Conservation (phyloP, 1,139 yeast species). For the Kurtzmaniella natalensis region DNA sequence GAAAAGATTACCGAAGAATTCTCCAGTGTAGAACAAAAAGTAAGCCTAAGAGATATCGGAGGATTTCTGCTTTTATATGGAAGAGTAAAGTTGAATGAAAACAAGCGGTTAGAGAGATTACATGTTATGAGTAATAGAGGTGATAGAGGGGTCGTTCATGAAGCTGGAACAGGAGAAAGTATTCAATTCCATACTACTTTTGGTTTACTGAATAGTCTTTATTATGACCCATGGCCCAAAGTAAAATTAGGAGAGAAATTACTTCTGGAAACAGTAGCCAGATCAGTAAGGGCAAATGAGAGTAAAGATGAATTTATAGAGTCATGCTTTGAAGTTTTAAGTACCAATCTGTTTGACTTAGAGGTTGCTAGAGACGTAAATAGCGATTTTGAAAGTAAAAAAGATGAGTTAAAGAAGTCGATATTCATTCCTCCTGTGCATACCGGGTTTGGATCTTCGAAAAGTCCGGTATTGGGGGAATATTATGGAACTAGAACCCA, state of each 20-base stretch:
- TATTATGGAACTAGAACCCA: conserved; percentile 91
- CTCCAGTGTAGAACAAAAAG: not conserved
- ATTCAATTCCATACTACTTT: conserved; percentile 26
- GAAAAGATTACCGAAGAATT: conserved; percentile 24
- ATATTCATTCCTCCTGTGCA: conserved; percentile 69
- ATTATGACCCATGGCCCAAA: conserved; percentile 70
- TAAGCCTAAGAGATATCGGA: conserved; percentile 50
- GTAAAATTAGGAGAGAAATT: conserved; percentile 48
- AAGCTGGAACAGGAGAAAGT: conserved; percentile 12
- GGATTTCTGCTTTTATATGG: conserved; percentile 87
- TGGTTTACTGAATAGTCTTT: conserved; percentile 63
- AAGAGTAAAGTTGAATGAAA: conserved; percentile 26
- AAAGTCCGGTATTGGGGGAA: conserved; percentile 29
- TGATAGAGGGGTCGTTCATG: conserved; percentile 32
- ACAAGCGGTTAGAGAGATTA: conserved; percentile 29
- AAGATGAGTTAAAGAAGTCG: conserved; percentile 50
- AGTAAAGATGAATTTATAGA: conserved; percentile 43
- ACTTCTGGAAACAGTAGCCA: conserved; percentile 35
- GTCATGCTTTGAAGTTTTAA: conserved; percentile 51
- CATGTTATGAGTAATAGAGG: conserved; percentile 52
- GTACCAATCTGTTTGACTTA: conserved; percentile 38
- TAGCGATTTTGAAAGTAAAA: conserved; percentile 22
- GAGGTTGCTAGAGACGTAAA: conserved; percentile 17
- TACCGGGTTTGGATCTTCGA: conserved; percentile 13
- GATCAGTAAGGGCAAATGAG: conserved; percentile 18